Evolutionary conservation across 1,284 basidiomycete species (phyloP).

Genomic region (Xerocomus tenax): DNA sequence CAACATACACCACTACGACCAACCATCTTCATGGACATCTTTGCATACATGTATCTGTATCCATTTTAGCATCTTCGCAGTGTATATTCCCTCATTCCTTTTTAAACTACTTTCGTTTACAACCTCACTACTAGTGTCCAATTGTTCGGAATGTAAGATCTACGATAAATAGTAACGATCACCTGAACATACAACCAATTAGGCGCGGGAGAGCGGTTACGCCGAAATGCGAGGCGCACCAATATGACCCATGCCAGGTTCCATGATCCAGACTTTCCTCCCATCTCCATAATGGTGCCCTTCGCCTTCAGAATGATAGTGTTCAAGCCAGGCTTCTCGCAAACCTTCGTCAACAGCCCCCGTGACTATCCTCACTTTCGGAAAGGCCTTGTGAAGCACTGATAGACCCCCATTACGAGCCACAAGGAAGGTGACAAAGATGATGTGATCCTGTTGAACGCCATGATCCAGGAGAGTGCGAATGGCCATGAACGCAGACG

Average conservation of each 20-base stretch:
- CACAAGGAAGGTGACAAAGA: slow-evolving; percentile 86
- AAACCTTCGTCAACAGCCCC: slow-evolving; percentile 72
- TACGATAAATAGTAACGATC: slow-evolving; percentile 41
- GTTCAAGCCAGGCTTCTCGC: slow-evolving; percentile 61
- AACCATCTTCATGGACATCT: slow-evolving; percentile 1
- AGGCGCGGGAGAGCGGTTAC: background rate
- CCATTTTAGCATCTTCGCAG: slow-evolving; percentile 6
- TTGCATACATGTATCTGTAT: slow-evolving; percentile 5
- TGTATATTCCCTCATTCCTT: slow-evolving; percentile 18
- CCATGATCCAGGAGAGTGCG: slow-evolving; percentile 93
- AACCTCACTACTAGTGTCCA: slow-evolving; percentile 5
- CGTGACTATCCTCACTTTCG: slow-evolving; percentile 71
- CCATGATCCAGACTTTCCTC: slow-evolving; percentile 64
- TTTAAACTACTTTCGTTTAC: slow-evolving; percentile 7
- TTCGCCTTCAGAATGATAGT: slow-evolving; percentile 40
- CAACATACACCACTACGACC: slow-evolving; percentile 2
- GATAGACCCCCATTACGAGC: slow-evolving; percentile 72
- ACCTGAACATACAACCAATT: slow-evolving; percentile 27
- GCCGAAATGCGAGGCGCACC: slow-evolving; percentile 37
- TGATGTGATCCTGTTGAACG: slow-evolving; percentile 74
- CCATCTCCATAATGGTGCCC: slow-evolving; percentile 34
- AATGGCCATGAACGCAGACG: slow-evolving; percentile 93
- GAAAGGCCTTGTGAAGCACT: slow-evolving; percentile 76
- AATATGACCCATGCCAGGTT: slow-evolving; percentile 77
- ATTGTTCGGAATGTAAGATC: background rate